Conservation (phyloP, 1,139 yeast genomes). For the Candida sp. region DNA sequence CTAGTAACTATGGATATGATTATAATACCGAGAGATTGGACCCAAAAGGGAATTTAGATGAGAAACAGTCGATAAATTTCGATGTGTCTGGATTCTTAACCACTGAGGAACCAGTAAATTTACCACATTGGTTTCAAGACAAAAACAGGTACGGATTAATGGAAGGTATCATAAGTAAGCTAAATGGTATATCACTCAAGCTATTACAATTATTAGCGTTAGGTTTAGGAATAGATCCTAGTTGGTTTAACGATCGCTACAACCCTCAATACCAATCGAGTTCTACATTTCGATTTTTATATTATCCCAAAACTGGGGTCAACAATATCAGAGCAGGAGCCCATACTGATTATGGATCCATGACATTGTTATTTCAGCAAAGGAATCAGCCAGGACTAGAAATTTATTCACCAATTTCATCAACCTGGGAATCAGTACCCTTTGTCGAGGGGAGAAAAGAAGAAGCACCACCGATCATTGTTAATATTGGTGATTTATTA, state of each 20-base stretch:
- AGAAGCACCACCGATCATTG: slow-evolving; percentile 60
- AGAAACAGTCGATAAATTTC: slow-evolving; percentile 58
- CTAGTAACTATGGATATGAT: slow-evolving; percentile 58
- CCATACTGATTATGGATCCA: slow-evolving; percentile 77
- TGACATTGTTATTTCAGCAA: slow-evolving; percentile 68
- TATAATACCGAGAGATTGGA: slow-evolving; percentile 59
- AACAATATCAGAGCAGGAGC: slow-evolving; percentile 74
- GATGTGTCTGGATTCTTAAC: slow-evolving; percentile 35
- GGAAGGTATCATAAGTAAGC: slow-evolving; percentile 28
- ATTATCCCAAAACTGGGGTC: slow-evolving; percentile 60
- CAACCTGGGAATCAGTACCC: slow-evolving; percentile 65
- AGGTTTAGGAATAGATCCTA: slow-evolving; percentile 52
- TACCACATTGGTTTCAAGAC: slow-evolving; percentile 45
- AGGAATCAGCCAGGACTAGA: slow-evolving; percentile 74
- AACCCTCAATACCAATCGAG: slow-evolving; percentile 49
- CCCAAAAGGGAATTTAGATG: slow-evolving; percentile 51
- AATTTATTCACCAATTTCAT: slow-evolving; percentile 50
- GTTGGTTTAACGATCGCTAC: slow-evolving; percentile 63
- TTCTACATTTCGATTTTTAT: slow-evolving; percentile 63
- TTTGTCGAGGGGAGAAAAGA: slow-evolving; percentile 37
- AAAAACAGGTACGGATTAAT: slow-evolving; percentile 30
- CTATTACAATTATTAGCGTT: slow-evolving; percentile 52
- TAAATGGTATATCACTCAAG: slow-evolving; percentile 38
- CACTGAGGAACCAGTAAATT: slow-evolving; percentile 27
- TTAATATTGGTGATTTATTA: slow-evolving; percentile 77